Evolutionary conservation across 2,329 filamentous ascomycete species (phyloP).

Genomic region (Paraconiothyrium sp.): DNA sequence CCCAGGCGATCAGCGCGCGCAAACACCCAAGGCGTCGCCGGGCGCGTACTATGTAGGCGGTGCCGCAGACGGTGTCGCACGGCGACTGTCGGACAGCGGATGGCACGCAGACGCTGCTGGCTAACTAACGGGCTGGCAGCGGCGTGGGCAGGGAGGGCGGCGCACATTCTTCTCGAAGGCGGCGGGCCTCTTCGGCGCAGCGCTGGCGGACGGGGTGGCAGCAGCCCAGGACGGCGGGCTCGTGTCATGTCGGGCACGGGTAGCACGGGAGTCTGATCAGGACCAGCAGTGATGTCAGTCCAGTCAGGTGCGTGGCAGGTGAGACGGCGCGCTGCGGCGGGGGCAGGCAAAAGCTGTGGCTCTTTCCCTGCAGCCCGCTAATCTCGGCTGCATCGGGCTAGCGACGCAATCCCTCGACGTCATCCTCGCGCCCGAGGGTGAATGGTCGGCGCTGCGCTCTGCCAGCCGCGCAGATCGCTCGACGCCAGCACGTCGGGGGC

Average conservation of each 20-base stretch:
- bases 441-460: slow-evolving; percentile 1
- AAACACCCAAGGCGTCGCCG: slow-evolving; percentile 22
- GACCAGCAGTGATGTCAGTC: slow-evolving; percentile 15
- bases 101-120: background rate
- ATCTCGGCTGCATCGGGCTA: slow-evolving; percentile 10
- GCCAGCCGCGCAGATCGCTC: slow-evolving; percentile 7
- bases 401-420: slow-evolving; percentile 13
- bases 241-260: slow-evolving; percentile 14
- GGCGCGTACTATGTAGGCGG: slow-evolving; percentile 25
- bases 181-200: slow-evolving; percentile 8
- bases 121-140: no score
- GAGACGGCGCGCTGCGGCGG: slow-evolving; percentile 15
- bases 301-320: slow-evolving; percentile 19
- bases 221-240: background rate
- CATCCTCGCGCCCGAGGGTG: background rate
- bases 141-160: no score
- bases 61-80: slow-evolving; percentile 3
- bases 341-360: slow-evolving; percentile 5
- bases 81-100: background rate
- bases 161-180: slow-evolving; percentile 13
- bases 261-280: slow-evolving; percentile 13
- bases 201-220: background rate
- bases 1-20: slow-evolving; percentile 33
- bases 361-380: slow-evolving; percentile 10
- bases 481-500: background rate